A percentile compares a stretch with the other conserved stretches of the same genome.
phyloP scores from a whole-genome alignment of 441 rosid genomes.

The Theobroma grandiflorum region DNA sequence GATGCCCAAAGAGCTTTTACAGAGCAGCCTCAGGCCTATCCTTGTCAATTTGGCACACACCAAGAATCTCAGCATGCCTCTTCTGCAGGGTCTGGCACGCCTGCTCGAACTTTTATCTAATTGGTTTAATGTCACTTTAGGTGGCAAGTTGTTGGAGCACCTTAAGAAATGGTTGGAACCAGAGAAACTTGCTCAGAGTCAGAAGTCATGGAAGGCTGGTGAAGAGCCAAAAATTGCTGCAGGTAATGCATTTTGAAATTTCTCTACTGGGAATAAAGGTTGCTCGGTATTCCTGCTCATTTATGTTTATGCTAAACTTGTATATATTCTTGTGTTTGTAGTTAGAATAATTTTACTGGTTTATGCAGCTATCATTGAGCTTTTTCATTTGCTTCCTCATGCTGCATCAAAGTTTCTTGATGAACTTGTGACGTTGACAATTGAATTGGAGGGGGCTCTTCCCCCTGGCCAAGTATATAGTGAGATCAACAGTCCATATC shows the following conservation, averaged over 20 bases:
- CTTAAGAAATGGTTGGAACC: slow-evolving; percentile 99
- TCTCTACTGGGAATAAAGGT: slow-evolving; percentile 17
- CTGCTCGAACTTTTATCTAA: slow-evolving; percentile 96
- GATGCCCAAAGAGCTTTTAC: slow-evolving; percentile 99
- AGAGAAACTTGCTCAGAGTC: slow-evolving; percentile 94
- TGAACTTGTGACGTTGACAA: slow-evolving; percentile 93
- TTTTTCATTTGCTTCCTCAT: slow-evolving; percentile 96
- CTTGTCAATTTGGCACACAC: slow-evolving; percentile 97
- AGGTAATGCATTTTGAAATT: slow-evolving; percentile 56
- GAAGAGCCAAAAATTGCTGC: slow-evolving; percentile 99
- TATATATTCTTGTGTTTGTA: slow-evolving; percentile 14
- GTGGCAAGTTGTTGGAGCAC: slow-evolving; percentile 97
- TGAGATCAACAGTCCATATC: slow-evolving; percentile 99
- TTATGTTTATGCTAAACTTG: slow-evolving; percentile 10
- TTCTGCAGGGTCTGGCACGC: slow-evolving; percentile 97
- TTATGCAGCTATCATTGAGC: slow-evolving; percentile 98
- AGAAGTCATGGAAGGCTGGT: slow-evolving; percentile 97
- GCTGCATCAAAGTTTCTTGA: slow-evolving; percentile 98
- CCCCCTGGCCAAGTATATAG: slow-evolving; percentile 92
- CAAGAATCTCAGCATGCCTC: slow-evolving; percentile 98
- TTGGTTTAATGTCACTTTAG: slow-evolving; percentile 99
- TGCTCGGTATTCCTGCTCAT: slow-evolving; percentile 24
- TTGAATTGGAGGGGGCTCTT: slow-evolving; percentile 95
- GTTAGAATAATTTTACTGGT: slow-evolving; percentile 31
- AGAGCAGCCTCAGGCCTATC: slow-evolving; percentile 98